Evolutionary conservation across 345 rosid genomes (phyloP), one percentile per base, ranked within the genome.

Genomic region (Erodium maritimum): DNA sequence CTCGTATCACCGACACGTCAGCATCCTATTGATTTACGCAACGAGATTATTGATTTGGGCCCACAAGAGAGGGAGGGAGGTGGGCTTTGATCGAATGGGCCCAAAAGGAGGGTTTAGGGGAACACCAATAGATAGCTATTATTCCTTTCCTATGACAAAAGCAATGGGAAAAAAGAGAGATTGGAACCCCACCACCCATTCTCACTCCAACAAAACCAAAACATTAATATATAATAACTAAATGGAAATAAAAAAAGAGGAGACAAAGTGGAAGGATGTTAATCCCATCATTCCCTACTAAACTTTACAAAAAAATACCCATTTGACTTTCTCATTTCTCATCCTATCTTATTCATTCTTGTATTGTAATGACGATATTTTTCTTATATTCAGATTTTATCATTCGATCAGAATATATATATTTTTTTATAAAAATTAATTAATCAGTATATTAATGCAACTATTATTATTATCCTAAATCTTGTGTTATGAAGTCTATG

Each of bases 251-350:
- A 18, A 19, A 5, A 16, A 54, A 12, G 51, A 69, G 5, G 42
- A 71, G 95, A 84, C 97, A 91, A 88, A 87, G 86, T 85, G 95
- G 94, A 85, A 80, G 96, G 69, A 85, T 83, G 86, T 85, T 88
- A 82, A 87, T 85, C 81, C 90, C 81, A 82, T 80, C 89, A 77
- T 29, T 29, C 51, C 72, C n/a, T n/a, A n/a, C 71, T 81, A 82
- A 71, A 86, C 81, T 72, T 74, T 64, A 59, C 33, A 65, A 65
- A 62, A 75, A 24, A 71, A 69, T 57, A 68, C 62, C 74, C 78
- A 73, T 78, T 82, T 82, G 79, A 84, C 87, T 81, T 76, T 78
- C 55, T 25, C 24, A 51, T 65, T 23, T 45, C 73, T 74, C 85
- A 76, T 82, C 83, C 78, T 77, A 53, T 61, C 59, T 71, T 73